phyloP scores from a whole-genome alignment of 441 rosid genomes.

The Melastoma candidum region DNA sequence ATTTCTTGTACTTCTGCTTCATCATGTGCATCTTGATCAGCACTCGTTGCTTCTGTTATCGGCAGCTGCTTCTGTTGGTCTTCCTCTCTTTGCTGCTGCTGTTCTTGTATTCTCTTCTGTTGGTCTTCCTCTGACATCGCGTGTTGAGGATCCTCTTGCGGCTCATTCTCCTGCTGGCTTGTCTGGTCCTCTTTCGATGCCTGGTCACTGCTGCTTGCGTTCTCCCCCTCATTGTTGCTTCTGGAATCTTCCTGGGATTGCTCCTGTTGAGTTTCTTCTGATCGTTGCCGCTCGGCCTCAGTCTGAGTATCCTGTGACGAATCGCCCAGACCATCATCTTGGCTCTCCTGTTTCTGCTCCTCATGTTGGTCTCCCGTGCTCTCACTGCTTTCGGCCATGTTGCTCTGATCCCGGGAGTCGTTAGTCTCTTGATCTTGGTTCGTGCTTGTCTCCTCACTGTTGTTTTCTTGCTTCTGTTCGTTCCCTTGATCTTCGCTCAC shows the following conservation, averaged over 20 bases:
- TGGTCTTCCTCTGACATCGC: conserved; percentile 25
- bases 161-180: not conserved
- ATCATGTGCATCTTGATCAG: too few species aligned
- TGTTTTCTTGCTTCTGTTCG: too few species aligned
- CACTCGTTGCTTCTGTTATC: too few species aligned
- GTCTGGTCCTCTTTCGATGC: not conserved
- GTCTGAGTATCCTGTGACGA: too few species aligned
- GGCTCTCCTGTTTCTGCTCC: conserved; percentile 28
- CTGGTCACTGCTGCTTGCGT: too few species aligned
- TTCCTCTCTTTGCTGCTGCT: conserved; percentile 22
- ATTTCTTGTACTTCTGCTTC: not conserved
- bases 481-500: too few species aligned
- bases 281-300: too few species aligned
- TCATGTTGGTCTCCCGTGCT: conserved; percentile 24
- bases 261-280: too few species aligned
- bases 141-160: conserved; percentile 24
- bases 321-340: conserved; percentile 18
- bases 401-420: not conserved
- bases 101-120: conserved; percentile 19
- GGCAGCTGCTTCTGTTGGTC: not conserved
- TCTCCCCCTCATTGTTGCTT: too few species aligned
- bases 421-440: conserved; percentile 3
- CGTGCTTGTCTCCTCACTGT: not conserved
- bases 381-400: conserved; percentile 10
- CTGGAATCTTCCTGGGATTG: too few species aligned